These are phyloP conservation scores for Penicillium atrosanguineum DNA, from an alignment of 495 filamentous ascomycete species.

Conservation along the genomic window DNA sequence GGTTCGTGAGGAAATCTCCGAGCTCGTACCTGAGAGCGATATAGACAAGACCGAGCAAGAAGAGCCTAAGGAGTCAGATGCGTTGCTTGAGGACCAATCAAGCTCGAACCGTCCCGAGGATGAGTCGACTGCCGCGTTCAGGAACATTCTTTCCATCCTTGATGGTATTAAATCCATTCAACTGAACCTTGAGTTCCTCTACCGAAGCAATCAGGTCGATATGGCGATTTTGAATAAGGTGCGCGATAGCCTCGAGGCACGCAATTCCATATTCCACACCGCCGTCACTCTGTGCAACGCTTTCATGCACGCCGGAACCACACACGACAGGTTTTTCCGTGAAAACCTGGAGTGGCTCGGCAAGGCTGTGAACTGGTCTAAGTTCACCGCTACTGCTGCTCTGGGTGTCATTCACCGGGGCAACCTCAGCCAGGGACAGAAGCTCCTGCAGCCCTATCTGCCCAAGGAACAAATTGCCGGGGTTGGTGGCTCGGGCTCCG, in stretches of 20 bases:
- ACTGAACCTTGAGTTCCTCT: constrained; percentile 93
- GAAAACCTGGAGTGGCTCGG: constrained; percentile 98
- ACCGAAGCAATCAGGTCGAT: constrained; percentile 86
- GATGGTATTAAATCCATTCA: constrained; percentile 89
- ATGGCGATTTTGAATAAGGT: constrained; percentile 92
- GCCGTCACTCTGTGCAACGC: constrained; percentile 96
- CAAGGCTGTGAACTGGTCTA: constrained; percentile 99
- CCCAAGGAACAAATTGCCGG: constrained; percentile 64
- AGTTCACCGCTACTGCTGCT: constrained; percentile 96
- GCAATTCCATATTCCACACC: constrained; percentile 98
- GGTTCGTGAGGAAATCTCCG: constrained; percentile 77
- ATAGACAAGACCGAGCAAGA: constrained; percentile 43
- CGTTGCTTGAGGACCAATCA: constrained; percentile 47
- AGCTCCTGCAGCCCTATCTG: constrained; percentile 91
- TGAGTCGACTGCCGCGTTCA: constrained; percentile 61
- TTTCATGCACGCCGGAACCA: constrained; percentile 99
- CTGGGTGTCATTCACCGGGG: constrained; percentile 95
- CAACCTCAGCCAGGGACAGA: constrained; percentile 87
- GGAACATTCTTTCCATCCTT: constrained; percentile 80
- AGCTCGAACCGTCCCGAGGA: constrained; percentile 35
- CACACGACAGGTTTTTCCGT: constrained; percentile 94
- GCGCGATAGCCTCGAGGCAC: constrained; percentile 87
- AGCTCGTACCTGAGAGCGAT: constrained; percentile 50
- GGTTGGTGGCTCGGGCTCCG: constrained; percentile 69
- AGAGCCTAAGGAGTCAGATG: constrained; percentile 53